These are phyloP conservation scores for Yamadazyma sp. DNA, from an alignment of 805 yeast genomes.

Conservation along the genomic window DNA sequence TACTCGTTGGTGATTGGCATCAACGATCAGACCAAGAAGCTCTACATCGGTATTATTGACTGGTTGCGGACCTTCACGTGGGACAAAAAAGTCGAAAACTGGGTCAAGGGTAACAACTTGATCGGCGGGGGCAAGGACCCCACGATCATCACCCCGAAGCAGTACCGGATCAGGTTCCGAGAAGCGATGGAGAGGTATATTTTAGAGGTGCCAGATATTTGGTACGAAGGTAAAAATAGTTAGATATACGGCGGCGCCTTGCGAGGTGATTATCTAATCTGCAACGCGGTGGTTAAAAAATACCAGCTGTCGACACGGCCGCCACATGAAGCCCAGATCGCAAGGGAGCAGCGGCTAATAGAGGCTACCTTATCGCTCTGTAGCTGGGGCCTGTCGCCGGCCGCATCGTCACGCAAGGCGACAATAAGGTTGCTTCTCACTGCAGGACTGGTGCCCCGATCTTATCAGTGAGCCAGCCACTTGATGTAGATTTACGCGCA, in stretches of 20 bases:
- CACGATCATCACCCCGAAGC: constrained; percentile 95
- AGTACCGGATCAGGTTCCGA: constrained; percentile 88
- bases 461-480: constrained; percentile 10
- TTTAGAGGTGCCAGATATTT: constrained; percentile 86
- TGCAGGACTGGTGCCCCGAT: too few species aligned
- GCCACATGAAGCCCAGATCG: too few species aligned
- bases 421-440: too few species aligned
- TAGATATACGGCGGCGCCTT: too few species aligned
- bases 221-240: constrained; percentile 42
- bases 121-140: constrained; percentile 92
- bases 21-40: constrained; percentile 57
- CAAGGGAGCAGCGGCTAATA: too few species aligned
- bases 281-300: too few species aligned
- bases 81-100: constrained; percentile 97
- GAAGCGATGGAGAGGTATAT: constrained; percentile 98
- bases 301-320: too few species aligned
- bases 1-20: constrained; percentile 94
- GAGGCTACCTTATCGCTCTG: too few species aligned
- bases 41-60: constrained; percentile 92
- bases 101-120: constrained; percentile 90
- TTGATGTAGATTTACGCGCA: constrained; percentile 1
- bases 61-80: constrained; percentile 95
- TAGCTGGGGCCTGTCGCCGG: too few species aligned
- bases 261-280: too few species aligned
- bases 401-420: too few species aligned